Percentiles rank a stretch among this genome's conserved stretches.
Evolutionary conservation across 495 filamentous ascomycete species (phyloP).

Genomic region (Poronia punctata): DNA sequence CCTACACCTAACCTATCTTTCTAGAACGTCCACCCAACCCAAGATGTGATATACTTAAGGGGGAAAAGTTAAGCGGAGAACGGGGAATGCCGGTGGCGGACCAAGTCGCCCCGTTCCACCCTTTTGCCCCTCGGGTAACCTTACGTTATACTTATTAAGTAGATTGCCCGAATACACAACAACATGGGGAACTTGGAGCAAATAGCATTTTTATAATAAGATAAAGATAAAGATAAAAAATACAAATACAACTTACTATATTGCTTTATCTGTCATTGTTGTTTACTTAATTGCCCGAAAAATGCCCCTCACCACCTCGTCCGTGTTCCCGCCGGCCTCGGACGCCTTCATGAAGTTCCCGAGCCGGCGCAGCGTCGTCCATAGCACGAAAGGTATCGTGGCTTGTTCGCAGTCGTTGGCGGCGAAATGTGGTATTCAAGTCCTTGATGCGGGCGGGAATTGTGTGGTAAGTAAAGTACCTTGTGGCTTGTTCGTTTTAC

Average conservation of each 20-base stretch:
- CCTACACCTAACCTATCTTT: too few relatives aligned
- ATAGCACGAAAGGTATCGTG: constrained; percentile 89
- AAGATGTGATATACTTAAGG: too few relatives aligned
- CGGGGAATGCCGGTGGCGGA: too few relatives aligned
- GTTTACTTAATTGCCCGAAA: neutral
- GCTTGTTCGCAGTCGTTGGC: constrained; percentile 88
- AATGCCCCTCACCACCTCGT: constrained; percentile 38
- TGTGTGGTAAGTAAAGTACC: constrained; percentile 66
- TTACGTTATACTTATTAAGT: too few relatives aligned
- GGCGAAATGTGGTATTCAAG: constrained; percentile 74
- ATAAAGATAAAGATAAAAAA: too few relatives aligned
- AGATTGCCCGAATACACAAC: too few relatives aligned
- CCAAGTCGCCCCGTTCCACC: neutral
- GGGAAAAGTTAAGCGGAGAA: too few relatives aligned
- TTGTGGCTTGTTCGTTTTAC: constrained; percentile 3
- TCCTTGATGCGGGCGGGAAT: constrained; percentile 84
- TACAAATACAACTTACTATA: too few relatives aligned
- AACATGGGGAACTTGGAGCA: too few relatives aligned
- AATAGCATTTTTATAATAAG: too few relatives aligned
- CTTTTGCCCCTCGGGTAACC: neutral
- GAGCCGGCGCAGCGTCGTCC: constrained; percentile 83
- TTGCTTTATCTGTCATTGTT: neutral
- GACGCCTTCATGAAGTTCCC: constrained; percentile 62
- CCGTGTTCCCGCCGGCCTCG: constrained; percentile 55
- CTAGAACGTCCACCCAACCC: too few relatives aligned